phyloP scores from a whole-genome alignment of 2,329 filamentous ascomycete species.

The Periconia macrospinosa region DNA sequence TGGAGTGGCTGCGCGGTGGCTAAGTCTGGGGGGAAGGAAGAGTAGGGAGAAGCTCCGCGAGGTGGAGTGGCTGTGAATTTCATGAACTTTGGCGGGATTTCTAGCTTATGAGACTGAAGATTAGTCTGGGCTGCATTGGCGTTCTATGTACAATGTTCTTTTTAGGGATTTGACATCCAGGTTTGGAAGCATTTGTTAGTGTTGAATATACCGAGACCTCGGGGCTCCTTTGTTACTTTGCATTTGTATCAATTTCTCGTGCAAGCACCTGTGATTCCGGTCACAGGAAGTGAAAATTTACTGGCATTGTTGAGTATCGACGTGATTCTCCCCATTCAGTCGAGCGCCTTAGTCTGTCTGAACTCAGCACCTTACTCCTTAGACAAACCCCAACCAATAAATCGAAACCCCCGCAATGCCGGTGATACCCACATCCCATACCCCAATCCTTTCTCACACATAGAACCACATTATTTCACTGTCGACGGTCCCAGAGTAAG shows the following conservation, averaged over 20 bases:
- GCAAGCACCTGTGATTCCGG: no score
- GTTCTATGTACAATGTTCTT: not conserved
- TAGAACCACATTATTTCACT: no score
- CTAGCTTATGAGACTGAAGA: not conserved
- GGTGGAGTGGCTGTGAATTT: constrained; percentile 10
- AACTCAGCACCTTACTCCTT: no score
- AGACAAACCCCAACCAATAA: no score
- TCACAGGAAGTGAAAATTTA: not conserved
- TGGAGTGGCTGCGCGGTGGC: constrained; percentile 6
- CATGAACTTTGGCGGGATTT: not conserved
- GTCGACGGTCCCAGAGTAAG: no score
- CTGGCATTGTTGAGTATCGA: no score
- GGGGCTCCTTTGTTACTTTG: not conserved
- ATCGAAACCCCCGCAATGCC: no score
- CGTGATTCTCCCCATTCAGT: no score
- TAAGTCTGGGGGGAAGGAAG: constrained; percentile 10
- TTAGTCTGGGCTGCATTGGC: constrained; percentile 1
- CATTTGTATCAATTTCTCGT: not conserved
- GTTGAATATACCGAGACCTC: constrained; percentile 4
- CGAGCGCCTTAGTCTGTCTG: no score
- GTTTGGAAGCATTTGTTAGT: not conserved
- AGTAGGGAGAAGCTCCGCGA: constrained; percentile 8
- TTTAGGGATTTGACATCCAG: constrained; percentile 13
- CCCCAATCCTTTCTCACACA: no score
- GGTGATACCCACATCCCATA: no score